Base-by-base conservation (phyloP, 371 early-diverging fungal genomes). In the Lichtheimia ornata region DNA sequence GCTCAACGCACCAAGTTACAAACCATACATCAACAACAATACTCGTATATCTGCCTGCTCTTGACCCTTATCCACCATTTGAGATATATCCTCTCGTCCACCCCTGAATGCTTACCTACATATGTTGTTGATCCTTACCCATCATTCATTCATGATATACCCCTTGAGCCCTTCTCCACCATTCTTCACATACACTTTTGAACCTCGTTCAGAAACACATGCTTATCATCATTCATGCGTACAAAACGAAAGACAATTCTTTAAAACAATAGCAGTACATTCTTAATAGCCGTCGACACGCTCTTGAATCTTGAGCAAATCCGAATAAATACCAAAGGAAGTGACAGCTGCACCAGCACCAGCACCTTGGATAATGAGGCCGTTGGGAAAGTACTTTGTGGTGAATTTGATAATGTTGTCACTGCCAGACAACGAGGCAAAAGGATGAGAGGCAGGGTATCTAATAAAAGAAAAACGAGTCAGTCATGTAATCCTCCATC, bases 261-360 rank as follows among this genome's bases (percentile, higher is more conserved):
- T 47, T 13, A 2, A 6, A 7, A n/a, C n/a, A 13, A 47, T n/a
- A 5, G 47, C 20, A 17, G 2, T 47, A 0, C 1, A 17, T 47
- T 4, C 17, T 54, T 63, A 63, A 30, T 53, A 63, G 9, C 63
- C 63, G 64, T 76, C 76, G n/a, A 76, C 74, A 47, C 88, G 88
- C 66, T 89, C 91, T 59, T 84, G 84, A 61, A 91, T 82, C 79
- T 90, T 91, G 59, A 96, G 80, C 24, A 96, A 63, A 72, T 97
- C 98, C 18, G 92, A 85, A 65, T 92, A 93, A 69, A 97, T 93
- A 44, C 98, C 98, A 77, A 93, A 96, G 4, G 97, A 96, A 18
- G 98, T 98, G 54, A 96, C 96, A n/a, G 89, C 93, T 40, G 92
- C 94, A 18, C 98, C 98, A 20, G 98, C 98, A 24, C 98, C 98